Evolutionary conservation across 2,329 filamentous ascomycete genomes (phyloP).

Genomic region (Epichloe scottii): DNA sequence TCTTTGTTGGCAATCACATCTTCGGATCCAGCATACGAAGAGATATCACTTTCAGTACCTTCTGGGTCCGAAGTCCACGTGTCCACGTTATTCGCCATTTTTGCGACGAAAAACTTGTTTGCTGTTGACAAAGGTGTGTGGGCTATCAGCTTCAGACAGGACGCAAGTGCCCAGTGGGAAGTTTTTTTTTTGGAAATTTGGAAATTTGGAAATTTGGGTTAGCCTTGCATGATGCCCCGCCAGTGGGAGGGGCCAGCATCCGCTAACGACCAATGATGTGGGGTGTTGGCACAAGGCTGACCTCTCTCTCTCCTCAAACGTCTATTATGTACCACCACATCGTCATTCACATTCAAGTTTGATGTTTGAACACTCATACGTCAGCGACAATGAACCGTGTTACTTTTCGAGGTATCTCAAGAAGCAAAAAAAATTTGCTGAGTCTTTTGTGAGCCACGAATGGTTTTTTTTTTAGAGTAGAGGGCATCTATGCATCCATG

Average conservation of each 20-base stretch:
- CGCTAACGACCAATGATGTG: no score
- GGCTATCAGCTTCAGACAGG: neutral
- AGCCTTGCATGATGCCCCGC: neutral
- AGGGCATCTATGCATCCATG: no score
- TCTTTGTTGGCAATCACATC: conserved; percentile 16
- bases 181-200: neutral
- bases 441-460: no score
- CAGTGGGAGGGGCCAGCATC: neutral
- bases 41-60: conserved; percentile 17
- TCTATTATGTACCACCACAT: no score
- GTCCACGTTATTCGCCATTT: conserved; percentile 21
- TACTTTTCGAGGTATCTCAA: no score
- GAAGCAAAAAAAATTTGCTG: no score
- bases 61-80: conserved; percentile 16
- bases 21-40: conserved; percentile 18
- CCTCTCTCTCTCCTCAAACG: no score
- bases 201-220: neutral
- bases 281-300: no score
- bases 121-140: neutral
- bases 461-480: no score
- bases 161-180: conserved; percentile 6
- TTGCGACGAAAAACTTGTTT: conserved; percentile 3
- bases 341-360: no score
- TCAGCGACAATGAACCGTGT: no score
- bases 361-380: no score